Evolutionary conservation across 768 basidiomycete genomes (phyloP).

Genomic region (Leccinellum luteum): DNA sequence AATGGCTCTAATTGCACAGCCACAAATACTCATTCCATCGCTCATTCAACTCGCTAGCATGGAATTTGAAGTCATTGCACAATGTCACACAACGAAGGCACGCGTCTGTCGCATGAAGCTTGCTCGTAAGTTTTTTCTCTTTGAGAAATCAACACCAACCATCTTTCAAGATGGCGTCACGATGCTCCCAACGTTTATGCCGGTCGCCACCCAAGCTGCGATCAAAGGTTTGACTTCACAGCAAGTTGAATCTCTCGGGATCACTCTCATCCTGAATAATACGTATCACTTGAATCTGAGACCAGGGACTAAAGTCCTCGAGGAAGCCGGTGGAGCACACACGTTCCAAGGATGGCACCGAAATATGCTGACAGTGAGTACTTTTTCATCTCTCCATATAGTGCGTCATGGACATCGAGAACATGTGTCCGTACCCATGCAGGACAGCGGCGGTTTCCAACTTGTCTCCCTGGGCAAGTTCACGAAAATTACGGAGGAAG

Average conservation of each 20-base stretch:
- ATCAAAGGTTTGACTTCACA: slow-evolving; percentile 89
- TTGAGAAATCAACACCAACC: background rate
- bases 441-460: slow-evolving; percentile 93
- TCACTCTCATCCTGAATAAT: slow-evolving; percentile 85
- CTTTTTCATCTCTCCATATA: background rate
- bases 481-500: slow-evolving; percentile 84
- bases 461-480: slow-evolving; percentile 83
- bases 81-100: slow-evolving; percentile 77
- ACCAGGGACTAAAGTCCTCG: slow-evolving; percentile 72
- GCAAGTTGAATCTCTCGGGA: slow-evolving; percentile 77
- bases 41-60: slow-evolving; percentile 35
- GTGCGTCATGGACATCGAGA: background rate
- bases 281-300: slow-evolving; percentile 89
- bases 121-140: slow-evolving; percentile 50
- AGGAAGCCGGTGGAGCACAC: slow-evolving; percentile 82
- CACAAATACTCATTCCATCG: background rate
- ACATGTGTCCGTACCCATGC: background rate
- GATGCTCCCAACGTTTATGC: slow-evolving; percentile 90
- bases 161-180: slow-evolving; percentile 64
- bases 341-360: slow-evolving; percentile 85
- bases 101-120: slow-evolving; percentile 85
- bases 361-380: slow-evolving; percentile 76
- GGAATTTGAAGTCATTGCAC: slow-evolving; percentile 82
- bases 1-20: slow-evolving; percentile 9
- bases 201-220: slow-evolving; percentile 88